Conservation (phyloP, 768 basidiomycete genomes). For the Termitomyces sp. region DNA sequence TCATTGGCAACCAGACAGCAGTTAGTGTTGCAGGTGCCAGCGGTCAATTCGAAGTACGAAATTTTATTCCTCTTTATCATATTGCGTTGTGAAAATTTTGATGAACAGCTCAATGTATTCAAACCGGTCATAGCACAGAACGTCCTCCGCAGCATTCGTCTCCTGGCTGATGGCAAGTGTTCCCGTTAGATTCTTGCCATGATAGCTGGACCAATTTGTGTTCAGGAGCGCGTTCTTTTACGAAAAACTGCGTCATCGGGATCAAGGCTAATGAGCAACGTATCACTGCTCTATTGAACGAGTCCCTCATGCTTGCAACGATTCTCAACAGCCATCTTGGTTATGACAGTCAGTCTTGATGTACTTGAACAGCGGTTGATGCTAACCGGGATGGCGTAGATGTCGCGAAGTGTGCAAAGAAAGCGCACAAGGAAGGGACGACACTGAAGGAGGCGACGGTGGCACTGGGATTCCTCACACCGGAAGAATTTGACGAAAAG, state of each 20-base stretch:
- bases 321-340: conserved; percentile 94
- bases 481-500: conserved; percentile 92
- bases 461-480: conserved; percentile 74
- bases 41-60: conserved; percentile 90
- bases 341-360: conserved; percentile 78
- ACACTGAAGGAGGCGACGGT: conserved; percentile 96
- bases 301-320: conserved; percentile 97
- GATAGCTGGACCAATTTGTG: background rate
- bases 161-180: conserved; percentile 80
- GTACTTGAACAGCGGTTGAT: conserved; percentile 3
- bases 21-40: conserved; percentile 91
- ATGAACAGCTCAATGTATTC: conserved; percentile 86
- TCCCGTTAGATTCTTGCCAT: background rate
- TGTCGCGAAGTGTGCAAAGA: conserved; percentile 98
- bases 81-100: background rate
- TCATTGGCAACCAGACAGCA: conserved; percentile 94
- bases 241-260: conserved; percentile 94
- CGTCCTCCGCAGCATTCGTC: conserved; percentile 90
- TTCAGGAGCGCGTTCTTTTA: conserved; percentile 84
- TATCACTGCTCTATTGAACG: conserved; percentile 83
- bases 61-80: background rate
- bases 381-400: conserved; percentile 41
- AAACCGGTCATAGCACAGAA: conserved; percentile 99
- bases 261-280: conserved; percentile 96
- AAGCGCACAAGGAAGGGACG: conserved; percentile 98